Conservation (phyloP, 345 rosid genomes). For the Laguncularia racemosa region DNA sequence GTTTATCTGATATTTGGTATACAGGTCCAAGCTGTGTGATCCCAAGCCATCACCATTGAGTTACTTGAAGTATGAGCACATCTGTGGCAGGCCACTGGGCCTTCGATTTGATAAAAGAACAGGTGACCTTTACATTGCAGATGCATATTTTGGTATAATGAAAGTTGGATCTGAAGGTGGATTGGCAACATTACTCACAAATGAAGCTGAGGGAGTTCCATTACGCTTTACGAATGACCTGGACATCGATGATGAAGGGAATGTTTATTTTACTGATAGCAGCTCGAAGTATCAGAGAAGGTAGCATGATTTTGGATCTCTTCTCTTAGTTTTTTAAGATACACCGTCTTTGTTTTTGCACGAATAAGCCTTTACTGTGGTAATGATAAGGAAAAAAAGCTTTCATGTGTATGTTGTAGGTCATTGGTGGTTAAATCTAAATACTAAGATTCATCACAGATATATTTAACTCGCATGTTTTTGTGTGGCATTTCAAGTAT, state of each 20-base stretch:
- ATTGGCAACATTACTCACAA: constrained; percentile 37
- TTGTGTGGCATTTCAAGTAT: too few relatives aligned
- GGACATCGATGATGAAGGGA: constrained; percentile 56
- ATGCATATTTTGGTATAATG: constrained; percentile 74
- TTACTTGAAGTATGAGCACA: constrained; percentile 49
- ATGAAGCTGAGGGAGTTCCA: constrained; percentile 34
- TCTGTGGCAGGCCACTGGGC: constrained; percentile 79
- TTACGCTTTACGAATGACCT: constrained; percentile 45
- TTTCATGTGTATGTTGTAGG: too few relatives aligned
- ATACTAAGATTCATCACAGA: too few relatives aligned
- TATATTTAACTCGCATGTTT: too few relatives aligned
- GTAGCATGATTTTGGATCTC: constrained; percentile 14
- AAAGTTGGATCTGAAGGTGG: constrained; percentile 76
- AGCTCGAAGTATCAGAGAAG: constrained; percentile 56
- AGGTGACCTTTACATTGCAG: constrained; percentile 66
- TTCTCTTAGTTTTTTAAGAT: background rate
- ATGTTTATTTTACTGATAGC: constrained; percentile 69
- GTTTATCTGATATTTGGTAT: too few relatives aligned
- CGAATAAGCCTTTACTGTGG: background rate
- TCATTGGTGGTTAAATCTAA: too few relatives aligned
- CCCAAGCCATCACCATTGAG: constrained; percentile 29
- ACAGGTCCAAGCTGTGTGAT: constrained; percentile 34
- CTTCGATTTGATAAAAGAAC: constrained; percentile 43
- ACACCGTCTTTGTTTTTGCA: background rate
- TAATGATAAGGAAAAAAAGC: too few relatives aligned